phyloP scores from a whole-genome alignment of 257 asterid species.

The Eucommia ulmoides region DNA sequence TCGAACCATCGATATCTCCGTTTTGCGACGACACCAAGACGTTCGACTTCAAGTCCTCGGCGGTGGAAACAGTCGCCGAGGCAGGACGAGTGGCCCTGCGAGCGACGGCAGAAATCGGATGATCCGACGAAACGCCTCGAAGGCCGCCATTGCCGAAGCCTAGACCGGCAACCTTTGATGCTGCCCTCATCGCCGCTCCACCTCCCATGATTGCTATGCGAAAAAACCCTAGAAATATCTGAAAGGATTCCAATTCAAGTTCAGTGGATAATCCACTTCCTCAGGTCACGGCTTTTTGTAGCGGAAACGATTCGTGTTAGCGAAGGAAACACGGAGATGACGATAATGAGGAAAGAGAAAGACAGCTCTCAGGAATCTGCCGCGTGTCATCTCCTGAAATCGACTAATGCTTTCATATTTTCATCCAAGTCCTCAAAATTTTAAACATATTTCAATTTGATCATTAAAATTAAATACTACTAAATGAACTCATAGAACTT shows the following conservation, averaged over 20 bases:
- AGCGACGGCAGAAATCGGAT: neutral
- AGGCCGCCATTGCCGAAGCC: neutral
- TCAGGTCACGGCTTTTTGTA: too few relatives aligned
- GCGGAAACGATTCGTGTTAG: too few relatives aligned
- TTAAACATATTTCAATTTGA: too few relatives aligned
- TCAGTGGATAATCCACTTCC: neutral
- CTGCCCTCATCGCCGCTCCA: neutral
- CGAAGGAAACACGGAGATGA: too few relatives aligned
- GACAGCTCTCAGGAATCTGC: too few relatives aligned
- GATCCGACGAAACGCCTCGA: neutral
- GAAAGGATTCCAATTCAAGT: neutral
- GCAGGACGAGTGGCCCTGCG: neutral
- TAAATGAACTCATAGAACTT: too few relatives aligned
- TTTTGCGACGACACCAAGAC: neutral
- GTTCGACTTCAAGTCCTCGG: neutral
- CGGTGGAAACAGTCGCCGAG: neutral
- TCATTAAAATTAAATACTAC: too few relatives aligned
- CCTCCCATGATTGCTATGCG: neutral
- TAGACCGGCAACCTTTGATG: neutral
- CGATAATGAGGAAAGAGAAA: too few relatives aligned
- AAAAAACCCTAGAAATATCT: neutral
- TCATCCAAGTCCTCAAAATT: too few relatives aligned
- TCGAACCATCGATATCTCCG: neutral
- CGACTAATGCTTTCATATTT: too few relatives aligned
- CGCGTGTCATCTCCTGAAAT: too few relatives aligned